phyloP scores from a whole-genome alignment of 2,329 filamentous ascomycete genomes.

The Colletotrichum sp. region DNA sequence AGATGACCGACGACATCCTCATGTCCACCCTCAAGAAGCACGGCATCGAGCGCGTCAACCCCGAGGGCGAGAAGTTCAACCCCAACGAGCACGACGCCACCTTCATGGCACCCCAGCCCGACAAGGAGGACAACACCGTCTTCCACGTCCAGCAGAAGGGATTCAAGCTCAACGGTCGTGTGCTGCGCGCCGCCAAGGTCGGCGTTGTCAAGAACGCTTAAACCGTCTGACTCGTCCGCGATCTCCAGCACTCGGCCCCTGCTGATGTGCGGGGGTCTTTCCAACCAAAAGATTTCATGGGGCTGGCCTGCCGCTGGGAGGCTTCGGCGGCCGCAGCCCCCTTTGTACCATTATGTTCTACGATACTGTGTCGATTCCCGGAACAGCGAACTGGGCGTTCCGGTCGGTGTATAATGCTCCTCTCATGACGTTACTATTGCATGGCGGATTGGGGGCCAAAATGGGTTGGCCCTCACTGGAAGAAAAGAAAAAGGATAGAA shows the following conservation, averaged over 20 bases:
- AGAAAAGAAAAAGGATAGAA: conserved; percentile 18
- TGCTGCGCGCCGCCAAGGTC: conserved; percentile 92
- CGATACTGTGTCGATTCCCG: conserved; percentile 16
- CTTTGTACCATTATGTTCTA: conserved; percentile 37
- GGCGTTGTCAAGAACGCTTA: conserved; percentile 87
- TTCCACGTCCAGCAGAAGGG: conserved; percentile 96
- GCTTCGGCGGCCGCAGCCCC: conserved; percentile 12
- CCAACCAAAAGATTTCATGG: neutral
- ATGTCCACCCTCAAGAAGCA: conserved; percentile 92
- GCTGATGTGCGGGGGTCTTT: neutral
- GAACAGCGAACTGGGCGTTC: conserved; percentile 22
- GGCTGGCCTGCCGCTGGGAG: neutral
- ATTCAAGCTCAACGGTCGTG: conserved; percentile 89
- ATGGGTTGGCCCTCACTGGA: conserved; percentile 12
- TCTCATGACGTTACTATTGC: conserved; percentile 42
- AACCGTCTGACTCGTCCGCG: neutral
- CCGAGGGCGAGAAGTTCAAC: conserved; percentile 87
- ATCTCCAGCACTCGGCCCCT: neutral
- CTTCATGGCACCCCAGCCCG: conserved; percentile 87
- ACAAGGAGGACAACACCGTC: conserved; percentile 88
- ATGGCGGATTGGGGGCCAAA: conserved; percentile 11
- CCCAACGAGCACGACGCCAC: conserved; percentile 96
- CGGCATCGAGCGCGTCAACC: conserved; percentile 88
- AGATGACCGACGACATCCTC: conserved; percentile 93
- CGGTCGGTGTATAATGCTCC: conserved; percentile 50